phyloP scores from a whole-genome alignment of 352 stramenopile species.

The Globisporangium orthogonon region DNA sequence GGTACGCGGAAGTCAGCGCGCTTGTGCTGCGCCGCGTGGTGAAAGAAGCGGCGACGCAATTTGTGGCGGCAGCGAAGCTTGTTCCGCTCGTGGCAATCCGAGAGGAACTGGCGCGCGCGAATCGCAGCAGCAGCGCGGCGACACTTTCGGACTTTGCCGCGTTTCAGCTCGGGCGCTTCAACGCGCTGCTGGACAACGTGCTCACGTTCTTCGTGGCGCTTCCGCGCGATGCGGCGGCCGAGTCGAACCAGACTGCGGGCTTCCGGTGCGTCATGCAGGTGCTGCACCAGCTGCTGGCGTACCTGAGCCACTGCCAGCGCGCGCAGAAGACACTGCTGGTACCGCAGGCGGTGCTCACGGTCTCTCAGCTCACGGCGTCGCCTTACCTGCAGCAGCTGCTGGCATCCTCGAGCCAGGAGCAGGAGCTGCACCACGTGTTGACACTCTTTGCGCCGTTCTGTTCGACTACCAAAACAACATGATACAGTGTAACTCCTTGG shows the following conservation, averaged over 20 bases:
- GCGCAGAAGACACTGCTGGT: slow-evolving; percentile 28
- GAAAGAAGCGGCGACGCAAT: slow-evolving; percentile 16
- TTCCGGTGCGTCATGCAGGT: slow-evolving; percentile 60
- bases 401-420: slow-evolving; percentile 34
- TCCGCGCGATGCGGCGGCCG: slow-evolving; percentile 14
- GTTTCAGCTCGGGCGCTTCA: slow-evolving; percentile 46
- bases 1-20: slow-evolving; percentile 22
- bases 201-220: slow-evolving; percentile 59
- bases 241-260: slow-evolving; percentile 18
- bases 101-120: slow-evolving; percentile 7
- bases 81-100: slow-evolving; percentile 35
- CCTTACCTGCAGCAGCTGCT: slow-evolving; percentile 60
- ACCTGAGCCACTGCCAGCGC: slow-evolving; percentile 35
- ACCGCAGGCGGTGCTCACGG: slow-evolving; percentile 28
- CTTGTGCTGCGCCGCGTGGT: slow-evolving; percentile 23
- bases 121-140: slow-evolving; percentile 6
- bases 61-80: slow-evolving; percentile 33
- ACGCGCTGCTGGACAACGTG: slow-evolving; percentile 53
- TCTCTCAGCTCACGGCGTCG: slow-evolving; percentile 47
- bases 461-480: background rate
- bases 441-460: slow-evolving; percentile 29
- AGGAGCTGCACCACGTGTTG: slow-evolving; percentile 39
- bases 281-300: slow-evolving; percentile 57
- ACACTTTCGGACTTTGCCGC: slow-evolving; percentile 15
- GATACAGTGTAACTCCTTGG: background rate